A percentile compares a stretch with the other conserved stretches of the same genome.
Evolutionary conservation across 441 rosid species (phyloP).

Genomic region (Arabidopsis hybrid): DNA sequence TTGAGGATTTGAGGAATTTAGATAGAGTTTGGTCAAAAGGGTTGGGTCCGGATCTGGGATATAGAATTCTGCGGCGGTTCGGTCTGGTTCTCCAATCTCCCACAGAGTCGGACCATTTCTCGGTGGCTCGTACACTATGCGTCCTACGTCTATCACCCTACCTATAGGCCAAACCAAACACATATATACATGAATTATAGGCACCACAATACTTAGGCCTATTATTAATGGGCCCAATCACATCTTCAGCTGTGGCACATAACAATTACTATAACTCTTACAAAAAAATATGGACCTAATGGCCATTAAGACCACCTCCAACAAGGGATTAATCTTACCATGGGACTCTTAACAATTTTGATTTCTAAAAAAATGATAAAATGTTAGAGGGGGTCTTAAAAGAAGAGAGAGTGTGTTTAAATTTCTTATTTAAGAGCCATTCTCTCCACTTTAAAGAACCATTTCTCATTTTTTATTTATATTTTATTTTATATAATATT

Average conservation of each 20-base stretch:
- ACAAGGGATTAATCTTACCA: no score
- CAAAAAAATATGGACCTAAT: no score
- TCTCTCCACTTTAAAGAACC: no score
- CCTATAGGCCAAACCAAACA: slow-evolving; percentile 45
- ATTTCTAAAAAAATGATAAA: no score
- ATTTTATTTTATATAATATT: no score
- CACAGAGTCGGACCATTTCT: slow-evolving; percentile 70
- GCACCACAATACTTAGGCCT: not conserved
- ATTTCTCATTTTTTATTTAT: no score
- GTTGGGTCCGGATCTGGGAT: slow-evolving; percentile 59
- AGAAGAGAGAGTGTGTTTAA: no score
- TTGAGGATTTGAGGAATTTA: slow-evolving; percentile 23
- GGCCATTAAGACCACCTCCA: no score
- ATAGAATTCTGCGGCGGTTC: slow-evolving; percentile 65
- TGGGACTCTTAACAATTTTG: no score
- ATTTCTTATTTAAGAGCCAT: no score
- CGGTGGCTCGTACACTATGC: slow-evolving; percentile 55
- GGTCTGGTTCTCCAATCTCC: slow-evolving; percentile 76
- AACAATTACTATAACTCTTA: no score
- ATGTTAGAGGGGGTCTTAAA: no score
- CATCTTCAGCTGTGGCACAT: not conserved
- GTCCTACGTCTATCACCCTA: slow-evolving; percentile 44
- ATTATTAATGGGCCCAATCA: not conserved
- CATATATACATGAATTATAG: not conserved
- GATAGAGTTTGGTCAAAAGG: slow-evolving; percentile 42